Conservation (phyloP, 192 early-diverging fungal species). For the Pilobolus umbonatus region DNA sequence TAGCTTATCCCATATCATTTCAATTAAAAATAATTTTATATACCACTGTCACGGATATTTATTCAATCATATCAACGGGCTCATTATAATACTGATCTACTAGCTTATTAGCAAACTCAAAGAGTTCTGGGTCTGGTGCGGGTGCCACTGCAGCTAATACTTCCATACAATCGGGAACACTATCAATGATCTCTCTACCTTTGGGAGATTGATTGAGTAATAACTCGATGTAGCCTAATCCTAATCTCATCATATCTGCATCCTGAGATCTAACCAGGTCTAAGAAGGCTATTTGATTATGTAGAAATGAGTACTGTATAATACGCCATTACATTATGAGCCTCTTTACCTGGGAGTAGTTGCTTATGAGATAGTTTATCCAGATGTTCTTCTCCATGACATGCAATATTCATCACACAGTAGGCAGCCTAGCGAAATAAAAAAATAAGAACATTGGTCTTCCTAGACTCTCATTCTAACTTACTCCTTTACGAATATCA, state of each 20-base stretch:
- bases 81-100: constrained; percentile 24
- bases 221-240: constrained; percentile 54
- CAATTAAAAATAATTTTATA: neutral
- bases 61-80: neutral
- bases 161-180: constrained; percentile 17
- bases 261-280: constrained; percentile 64
- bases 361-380: constrained; percentile 7
- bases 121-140: constrained; percentile 24
- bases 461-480: neutral
- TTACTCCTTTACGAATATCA: constrained; percentile 65
- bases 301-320: neutral
- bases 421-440: constrained; percentile 19
- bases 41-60: neutral
- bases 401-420: constrained; percentile 19
- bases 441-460: neutral
- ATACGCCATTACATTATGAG: neutral
- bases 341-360: constrained; percentile 2
- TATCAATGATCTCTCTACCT: constrained; percentile 14
- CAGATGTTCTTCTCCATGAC: constrained; percentile 14
- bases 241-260: constrained; percentile 55
- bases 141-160: constrained; percentile 18
- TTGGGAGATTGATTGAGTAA: constrained; percentile 36
- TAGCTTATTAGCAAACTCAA: constrained; percentile 21
- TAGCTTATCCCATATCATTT: too few relatives aligned
- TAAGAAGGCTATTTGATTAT: constrained; percentile 32